A percentile compares a stretch with the other conserved stretches of the same genome.
These are phyloP conservation scores for Davidsoniella neocaledoniae DNA, from an alignment of 2,329 filamentous ascomycete species.

Conservation along the genomic window DNA sequence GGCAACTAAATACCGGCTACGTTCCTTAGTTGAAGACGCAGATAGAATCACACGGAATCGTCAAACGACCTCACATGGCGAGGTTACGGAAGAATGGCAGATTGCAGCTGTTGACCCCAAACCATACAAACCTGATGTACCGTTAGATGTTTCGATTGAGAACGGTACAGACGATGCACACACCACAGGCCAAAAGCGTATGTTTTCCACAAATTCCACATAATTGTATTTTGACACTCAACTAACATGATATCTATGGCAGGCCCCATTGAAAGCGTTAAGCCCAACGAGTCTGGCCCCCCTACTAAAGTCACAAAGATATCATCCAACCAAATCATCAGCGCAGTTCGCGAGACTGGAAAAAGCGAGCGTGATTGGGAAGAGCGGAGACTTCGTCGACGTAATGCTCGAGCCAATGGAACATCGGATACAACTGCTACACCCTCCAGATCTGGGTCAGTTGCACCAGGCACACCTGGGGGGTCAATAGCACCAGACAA, in stretches of 20 bases:
- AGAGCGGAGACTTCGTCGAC: slow-evolving; percentile 51
- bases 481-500: slow-evolving; percentile 45
- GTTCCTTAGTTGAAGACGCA: slow-evolving; percentile 62
- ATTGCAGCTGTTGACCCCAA: slow-evolving; percentile 45
- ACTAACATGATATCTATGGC: not conserved
- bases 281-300: slow-evolving; percentile 15
- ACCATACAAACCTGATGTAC: slow-evolving; percentile 17
- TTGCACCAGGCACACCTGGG: slow-evolving; percentile 39
- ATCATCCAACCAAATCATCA: slow-evolving; percentile 32
- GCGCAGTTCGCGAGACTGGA: slow-evolving; percentile 43
- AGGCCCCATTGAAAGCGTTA: slow-evolving; percentile 14
- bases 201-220: not conserved
- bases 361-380: slow-evolving; percentile 54
- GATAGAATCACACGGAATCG: slow-evolving; percentile 52
- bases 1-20: slow-evolving; percentile 62
- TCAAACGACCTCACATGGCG: slow-evolving; percentile 62
- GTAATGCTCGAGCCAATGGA: slow-evolving; percentile 44
- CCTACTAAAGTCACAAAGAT: slow-evolving; percentile 31
- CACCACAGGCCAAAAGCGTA: slow-evolving; percentile 9
- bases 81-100: slow-evolving; percentile 59
- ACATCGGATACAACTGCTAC: slow-evolving; percentile 32
- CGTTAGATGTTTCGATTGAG: not conserved
- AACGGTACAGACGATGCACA: not conserved
- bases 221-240: not conserved
- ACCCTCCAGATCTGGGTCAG: slow-evolving; percentile 36